Evolutionary conservation across 345 rosid species (phyloP).

Genomic region (Syzygium oleosum): DNA sequence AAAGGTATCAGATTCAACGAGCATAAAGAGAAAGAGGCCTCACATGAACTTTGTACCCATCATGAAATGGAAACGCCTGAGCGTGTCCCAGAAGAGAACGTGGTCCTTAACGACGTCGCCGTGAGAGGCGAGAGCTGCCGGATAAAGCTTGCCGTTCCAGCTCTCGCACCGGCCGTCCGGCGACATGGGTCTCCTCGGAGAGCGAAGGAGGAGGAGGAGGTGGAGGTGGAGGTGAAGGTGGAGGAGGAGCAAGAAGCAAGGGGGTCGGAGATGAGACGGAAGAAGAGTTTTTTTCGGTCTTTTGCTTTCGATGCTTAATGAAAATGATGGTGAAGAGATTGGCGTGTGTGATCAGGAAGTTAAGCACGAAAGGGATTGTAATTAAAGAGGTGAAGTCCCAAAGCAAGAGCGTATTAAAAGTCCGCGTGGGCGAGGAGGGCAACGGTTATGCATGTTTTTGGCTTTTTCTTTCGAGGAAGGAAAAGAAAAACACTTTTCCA

Average conservation of each 20-base stretch:
- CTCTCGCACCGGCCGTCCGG: slow-evolving; percentile 17
- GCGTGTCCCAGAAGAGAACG: slow-evolving; percentile 73
- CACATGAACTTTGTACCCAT: slow-evolving; percentile 84
- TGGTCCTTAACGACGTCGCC: slow-evolving; percentile 41
- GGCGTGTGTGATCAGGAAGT: background rate
- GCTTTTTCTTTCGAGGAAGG: background rate
- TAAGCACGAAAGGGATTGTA: slow-evolving; percentile 3
- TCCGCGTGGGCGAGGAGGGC: slow-evolving; percentile 42
- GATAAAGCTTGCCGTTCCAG: slow-evolving; percentile 31
- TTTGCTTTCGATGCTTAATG: background rate
- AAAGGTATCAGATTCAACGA: slow-evolving; percentile 1
- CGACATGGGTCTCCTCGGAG: slow-evolving; percentile 19
- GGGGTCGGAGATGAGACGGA: background rate
- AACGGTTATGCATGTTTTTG: slow-evolving; percentile 67
- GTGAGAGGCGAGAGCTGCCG: slow-evolving; percentile 55
- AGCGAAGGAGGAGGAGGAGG: background rate
- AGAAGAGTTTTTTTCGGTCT: background rate
- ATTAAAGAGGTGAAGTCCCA: slow-evolving; percentile 22
- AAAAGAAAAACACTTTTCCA: background rate
- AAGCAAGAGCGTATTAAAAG: slow-evolving; percentile 8
- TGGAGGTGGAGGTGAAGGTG: too few relatives aligned
- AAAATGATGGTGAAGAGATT: background rate
- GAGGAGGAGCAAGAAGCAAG: background rate
- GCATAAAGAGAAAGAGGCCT: background rate
- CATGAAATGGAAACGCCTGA: slow-evolving; percentile 71